These are phyloP conservation scores for Chenopodium formosanum DNA, from an alignment of 148 eudicot genomes.

Conservation along the genomic window DNA sequence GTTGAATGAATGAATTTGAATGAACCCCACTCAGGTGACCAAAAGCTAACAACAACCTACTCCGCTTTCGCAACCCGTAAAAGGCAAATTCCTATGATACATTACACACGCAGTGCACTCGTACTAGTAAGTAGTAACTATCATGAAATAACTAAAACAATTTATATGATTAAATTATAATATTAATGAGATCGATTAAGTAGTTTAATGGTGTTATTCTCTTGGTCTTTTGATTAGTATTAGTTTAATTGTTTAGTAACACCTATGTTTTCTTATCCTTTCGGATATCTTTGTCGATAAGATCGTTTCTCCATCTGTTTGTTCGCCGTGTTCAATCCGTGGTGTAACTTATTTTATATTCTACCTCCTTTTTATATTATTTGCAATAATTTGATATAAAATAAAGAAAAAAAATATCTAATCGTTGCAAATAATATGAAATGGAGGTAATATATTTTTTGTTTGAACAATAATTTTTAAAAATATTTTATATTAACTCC, in stretches of 20 bases:
- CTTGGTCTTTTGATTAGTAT: background rate
- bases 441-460: too few species aligned
- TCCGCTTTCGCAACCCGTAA: slow-evolving; percentile 17
- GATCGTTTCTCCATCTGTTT: background rate
- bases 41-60: slow-evolving; percentile 8
- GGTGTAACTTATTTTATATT: background rate
- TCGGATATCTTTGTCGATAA: background rate
- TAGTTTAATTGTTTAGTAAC: background rate
- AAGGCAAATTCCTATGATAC: slow-evolving; percentile 11
- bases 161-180: too few species aligned
- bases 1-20: background rate
- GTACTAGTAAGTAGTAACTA: background rate
- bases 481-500: too few species aligned
- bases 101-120: background rate
- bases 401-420: too few species aligned
- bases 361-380: too few species aligned
- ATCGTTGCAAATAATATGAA: too few species aligned
- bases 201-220: slow-evolving; percentile 2
- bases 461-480: too few species aligned
- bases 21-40: slow-evolving; percentile 23
- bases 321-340: slow-evolving; percentile 8
- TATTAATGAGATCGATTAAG: background rate
- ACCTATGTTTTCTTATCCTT: slow-evolving; percentile 1
- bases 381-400: too few species aligned
- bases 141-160: too few species aligned